phyloP scores from a whole-genome alignment of 805 yeast species.

The Candida chauliodis region DNA sequence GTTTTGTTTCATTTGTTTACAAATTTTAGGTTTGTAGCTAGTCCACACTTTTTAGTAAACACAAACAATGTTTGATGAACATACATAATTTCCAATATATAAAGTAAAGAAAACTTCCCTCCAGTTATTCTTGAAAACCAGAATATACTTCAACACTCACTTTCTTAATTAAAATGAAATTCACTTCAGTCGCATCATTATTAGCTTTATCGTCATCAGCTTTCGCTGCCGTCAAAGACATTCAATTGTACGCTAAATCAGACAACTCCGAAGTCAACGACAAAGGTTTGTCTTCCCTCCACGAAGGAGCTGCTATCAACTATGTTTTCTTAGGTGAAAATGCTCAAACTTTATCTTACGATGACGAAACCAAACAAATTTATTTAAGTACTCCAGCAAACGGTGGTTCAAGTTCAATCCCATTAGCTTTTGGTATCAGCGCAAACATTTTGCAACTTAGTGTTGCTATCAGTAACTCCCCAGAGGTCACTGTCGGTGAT shows the following conservation, averaged over 20 bases:
- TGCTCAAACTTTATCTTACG: slow-evolving; percentile 20
- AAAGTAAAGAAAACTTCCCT: no score
- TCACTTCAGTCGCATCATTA: slow-evolving; percentile 5
- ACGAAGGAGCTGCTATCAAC: slow-evolving; percentile 46
- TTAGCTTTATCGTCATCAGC: slow-evolving; percentile 10
- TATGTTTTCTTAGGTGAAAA: slow-evolving; percentile 30
- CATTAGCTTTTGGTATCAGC: slow-evolving; percentile 2
- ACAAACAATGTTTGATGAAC: no score
- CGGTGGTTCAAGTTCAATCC: slow-evolving; percentile 1
- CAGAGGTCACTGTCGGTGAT: slow-evolving; percentile 10
- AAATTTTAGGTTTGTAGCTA: no score
- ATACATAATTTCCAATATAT: no score
- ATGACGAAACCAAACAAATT: slow-evolving; percentile 11
- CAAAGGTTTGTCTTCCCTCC: slow-evolving; percentile 25
- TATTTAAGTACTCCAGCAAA: neutral
- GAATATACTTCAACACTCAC: no score
- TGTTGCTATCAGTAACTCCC: slow-evolving; percentile 8
- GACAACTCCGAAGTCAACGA: slow-evolving; percentile 23
- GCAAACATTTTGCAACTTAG: slow-evolving; percentile 11
- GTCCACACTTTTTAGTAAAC: no score
- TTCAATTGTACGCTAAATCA: slow-evolving; percentile 22
- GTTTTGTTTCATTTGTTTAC: no score
- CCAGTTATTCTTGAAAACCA: no score
- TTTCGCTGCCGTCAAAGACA: slow-evolving; percentile 10
- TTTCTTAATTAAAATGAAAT: slow-evolving; percentile 10